These are phyloP conservation scores for Isoetes taiwanensis DNA, from an alignment of 75 land plant species.

Conservation along the genomic window DNA sequence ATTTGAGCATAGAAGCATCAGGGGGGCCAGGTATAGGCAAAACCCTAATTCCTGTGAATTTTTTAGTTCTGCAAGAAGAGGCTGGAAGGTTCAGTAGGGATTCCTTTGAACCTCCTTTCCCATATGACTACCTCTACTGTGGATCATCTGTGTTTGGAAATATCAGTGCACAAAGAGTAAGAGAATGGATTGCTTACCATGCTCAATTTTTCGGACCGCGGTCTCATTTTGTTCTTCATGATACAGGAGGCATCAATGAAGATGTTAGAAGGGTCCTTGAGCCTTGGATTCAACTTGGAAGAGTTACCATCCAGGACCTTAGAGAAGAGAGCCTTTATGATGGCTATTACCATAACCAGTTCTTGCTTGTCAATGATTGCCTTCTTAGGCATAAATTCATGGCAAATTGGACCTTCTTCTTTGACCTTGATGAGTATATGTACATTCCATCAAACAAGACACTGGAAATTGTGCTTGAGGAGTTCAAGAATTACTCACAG, in stretches of 20 bases:
- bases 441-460: neutral
- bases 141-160: constrained; percentile 18
- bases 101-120: constrained; percentile 10
- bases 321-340: constrained; percentile 11
- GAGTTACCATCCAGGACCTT: constrained; percentile 13
- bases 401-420: constrained; percentile 27
- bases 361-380: constrained; percentile 20
- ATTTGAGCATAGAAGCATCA: constrained; percentile 38
- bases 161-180: constrained; percentile 10
- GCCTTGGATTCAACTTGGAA: constrained; percentile 11
- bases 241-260: constrained; percentile 9
- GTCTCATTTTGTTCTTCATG: constrained; percentile 14
- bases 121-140: constrained; percentile 17
- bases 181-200: constrained; percentile 25
- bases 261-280: constrained; percentile 6
- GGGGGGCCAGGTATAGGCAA: constrained; percentile 7
- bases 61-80: constrained; percentile 38
- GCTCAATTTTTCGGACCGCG: constrained; percentile 8
- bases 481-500: constrained; percentile 7
- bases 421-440: constrained; percentile 19
- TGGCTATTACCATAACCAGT: constrained; percentile 25
- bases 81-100: constrained; percentile 19
- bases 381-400: constrained; percentile 4
- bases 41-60: constrained; percentile 17
- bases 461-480: constrained; percentile 9